Conservation (phyloP, 768 basidiomycete species). For the Trametes cingulata region DNA sequence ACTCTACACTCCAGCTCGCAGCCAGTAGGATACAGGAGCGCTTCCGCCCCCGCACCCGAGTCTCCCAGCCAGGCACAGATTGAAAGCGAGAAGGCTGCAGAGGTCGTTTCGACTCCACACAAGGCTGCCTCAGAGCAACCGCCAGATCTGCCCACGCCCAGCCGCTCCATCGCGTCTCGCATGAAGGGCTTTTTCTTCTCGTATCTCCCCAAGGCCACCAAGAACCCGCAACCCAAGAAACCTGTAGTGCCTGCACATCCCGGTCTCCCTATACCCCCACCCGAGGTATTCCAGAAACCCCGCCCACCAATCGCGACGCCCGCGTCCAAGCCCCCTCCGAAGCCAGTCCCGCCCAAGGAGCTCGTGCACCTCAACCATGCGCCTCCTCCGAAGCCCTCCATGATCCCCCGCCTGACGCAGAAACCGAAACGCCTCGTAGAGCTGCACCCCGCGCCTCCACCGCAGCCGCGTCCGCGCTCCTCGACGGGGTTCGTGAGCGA, state of each 20-base stretch:
- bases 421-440: constrained; percentile 53
- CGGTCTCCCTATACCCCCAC: constrained; percentile 57
- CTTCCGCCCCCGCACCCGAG: constrained; percentile 10
- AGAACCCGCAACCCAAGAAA: constrained; percentile 33
- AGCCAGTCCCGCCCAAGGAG: constrained; percentile 58
- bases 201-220: constrained; percentile 55
- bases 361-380: constrained; percentile 62
- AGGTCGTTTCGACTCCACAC: background rate
- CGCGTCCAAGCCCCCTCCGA: constrained; percentile 48
- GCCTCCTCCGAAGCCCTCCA: constrained; percentile 39
- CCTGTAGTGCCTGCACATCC: constrained; percentile 31
- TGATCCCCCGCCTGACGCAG: constrained; percentile 42
- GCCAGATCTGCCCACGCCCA: constrained; percentile 22
- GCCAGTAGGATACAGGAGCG: constrained; percentile 18
- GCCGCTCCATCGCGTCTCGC: constrained; percentile 46
- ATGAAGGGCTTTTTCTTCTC: constrained; percentile 61
- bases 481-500: constrained; percentile 29
- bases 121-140: constrained; percentile 1
- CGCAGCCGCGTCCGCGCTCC: constrained; percentile 30
- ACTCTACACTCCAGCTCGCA: background rate
- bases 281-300: constrained; percentile 47
- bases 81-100: background rate
- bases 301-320: constrained; percentile 65
- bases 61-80: background rate
- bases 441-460: constrained; percentile 47